A percentile compares a stretch with the other conserved stretches of the same genome.
These are phyloP conservation scores for Talaromyces islandicus DNA, from an alignment of 2,329 filamentous ascomycete species.

Conservation along the genomic window DNA sequence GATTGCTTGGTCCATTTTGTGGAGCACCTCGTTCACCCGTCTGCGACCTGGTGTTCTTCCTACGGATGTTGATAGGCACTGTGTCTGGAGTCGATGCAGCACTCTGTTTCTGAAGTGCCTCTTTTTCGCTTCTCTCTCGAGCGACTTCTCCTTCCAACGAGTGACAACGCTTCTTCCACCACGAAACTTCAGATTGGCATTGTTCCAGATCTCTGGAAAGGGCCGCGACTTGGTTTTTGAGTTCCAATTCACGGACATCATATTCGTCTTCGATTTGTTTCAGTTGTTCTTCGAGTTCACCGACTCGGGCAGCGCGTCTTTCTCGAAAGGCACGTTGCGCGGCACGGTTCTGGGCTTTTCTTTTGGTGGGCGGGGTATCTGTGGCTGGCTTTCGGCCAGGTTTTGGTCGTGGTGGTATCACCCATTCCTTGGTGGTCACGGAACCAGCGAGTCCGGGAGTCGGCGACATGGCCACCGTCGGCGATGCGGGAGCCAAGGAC, in stretches of 20 bases:
- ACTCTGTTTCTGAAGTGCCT: constrained; percentile 35
- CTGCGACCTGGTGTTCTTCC: constrained; percentile 12
- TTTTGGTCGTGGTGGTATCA: constrained; percentile 76
- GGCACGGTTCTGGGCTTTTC: constrained; percentile 89
- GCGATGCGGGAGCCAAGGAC: constrained; percentile 25
- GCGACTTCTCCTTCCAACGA: constrained; percentile 58
- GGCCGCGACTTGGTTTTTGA: constrained; percentile 47
- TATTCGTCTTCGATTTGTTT: constrained; percentile 44
- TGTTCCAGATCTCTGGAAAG: constrained; percentile 63
- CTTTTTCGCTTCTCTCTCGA: constrained; percentile 36
- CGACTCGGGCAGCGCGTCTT: constrained; percentile 75
- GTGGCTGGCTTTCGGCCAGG: constrained; percentile 91
- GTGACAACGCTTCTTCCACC: constrained; percentile 51
- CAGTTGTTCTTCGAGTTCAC: constrained; percentile 54
- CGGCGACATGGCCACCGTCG: constrained; percentile 14
- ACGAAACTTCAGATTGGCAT: constrained; percentile 48
- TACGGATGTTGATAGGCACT: constrained; percentile 8
- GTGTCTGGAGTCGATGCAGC: constrained; percentile 1
- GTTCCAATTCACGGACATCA: constrained; percentile 42
- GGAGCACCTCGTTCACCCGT: neutral
- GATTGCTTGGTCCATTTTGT: neutral
- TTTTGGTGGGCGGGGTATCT: constrained; percentile 85
- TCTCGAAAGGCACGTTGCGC: constrained; percentile 89
- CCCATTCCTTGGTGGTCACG: constrained; percentile 79
- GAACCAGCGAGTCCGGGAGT: constrained; percentile 37